These are phyloP conservation scores for Fusarium albidum DNA, from an alignment of 2,329 filamentous ascomycete genomes.

Conservation along the genomic window DNA sequence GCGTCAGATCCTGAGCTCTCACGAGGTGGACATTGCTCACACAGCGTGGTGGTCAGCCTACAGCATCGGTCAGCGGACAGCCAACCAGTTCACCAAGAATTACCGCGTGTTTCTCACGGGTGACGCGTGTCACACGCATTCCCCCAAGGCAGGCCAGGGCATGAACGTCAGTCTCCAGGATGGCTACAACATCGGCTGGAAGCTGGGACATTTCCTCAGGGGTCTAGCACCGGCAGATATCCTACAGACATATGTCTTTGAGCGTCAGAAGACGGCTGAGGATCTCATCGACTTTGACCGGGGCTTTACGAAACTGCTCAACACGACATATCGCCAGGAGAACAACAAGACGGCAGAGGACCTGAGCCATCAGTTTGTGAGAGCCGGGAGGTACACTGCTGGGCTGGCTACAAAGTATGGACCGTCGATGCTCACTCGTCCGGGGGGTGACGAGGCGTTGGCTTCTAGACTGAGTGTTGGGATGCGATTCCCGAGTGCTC, in stretches of 20 bases:
- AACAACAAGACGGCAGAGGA: slow-evolving; percentile 7
- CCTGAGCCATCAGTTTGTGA: slow-evolving; percentile 31
- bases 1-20: slow-evolving; percentile 60
- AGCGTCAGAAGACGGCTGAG: slow-evolving; percentile 65
- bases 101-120: slow-evolving; percentile 73
- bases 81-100: slow-evolving; percentile 59
- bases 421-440: slow-evolving; percentile 8
- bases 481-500: slow-evolving; percentile 33
- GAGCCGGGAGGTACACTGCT: slow-evolving; percentile 32
- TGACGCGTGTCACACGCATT: slow-evolving; percentile 66
- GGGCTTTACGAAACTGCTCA: slow-evolving; percentile 18
- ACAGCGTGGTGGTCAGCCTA: slow-evolving; percentile 72
- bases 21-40: slow-evolving; percentile 57
- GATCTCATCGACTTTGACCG: slow-evolving; percentile 69
- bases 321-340: slow-evolving; percentile 8
- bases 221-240: slow-evolving; percentile 47
- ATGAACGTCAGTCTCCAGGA: slow-evolving; percentile 78
- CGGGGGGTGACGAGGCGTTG: not conserved
- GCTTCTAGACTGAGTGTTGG: slow-evolving; percentile 14
- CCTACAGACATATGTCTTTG: slow-evolving; percentile 55
- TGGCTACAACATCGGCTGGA: slow-evolving; percentile 64
- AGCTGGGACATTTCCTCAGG: slow-evolving; percentile 53
- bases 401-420: slow-evolving; percentile 26
- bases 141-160: slow-evolving; percentile 70
- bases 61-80: slow-evolving; percentile 69